These are phyloP conservation scores for Punica granatum DNA, from an alignment of 345 rosid species.

Conservation along the genomic window DNA sequence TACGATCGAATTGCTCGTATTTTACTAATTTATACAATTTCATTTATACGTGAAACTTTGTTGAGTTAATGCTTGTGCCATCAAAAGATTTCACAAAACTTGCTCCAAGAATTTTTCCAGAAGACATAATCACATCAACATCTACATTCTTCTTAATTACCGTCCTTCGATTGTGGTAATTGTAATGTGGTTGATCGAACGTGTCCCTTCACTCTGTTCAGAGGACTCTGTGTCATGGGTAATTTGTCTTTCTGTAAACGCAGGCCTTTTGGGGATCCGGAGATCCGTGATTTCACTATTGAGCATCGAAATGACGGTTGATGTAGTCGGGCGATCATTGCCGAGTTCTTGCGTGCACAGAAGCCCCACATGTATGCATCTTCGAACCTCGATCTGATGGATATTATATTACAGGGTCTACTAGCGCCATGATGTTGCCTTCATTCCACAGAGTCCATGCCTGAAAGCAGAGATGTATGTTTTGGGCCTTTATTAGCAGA, in stretches of 20 bases:
- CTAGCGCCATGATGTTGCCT: slow-evolving; percentile 5
- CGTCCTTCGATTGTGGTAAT: slow-evolving; percentile 8
- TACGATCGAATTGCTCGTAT: too few relatives aligned
- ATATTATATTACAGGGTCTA: slow-evolving; percentile 7
- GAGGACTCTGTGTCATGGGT: neutral
- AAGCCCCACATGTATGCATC: slow-evolving; percentile 14
- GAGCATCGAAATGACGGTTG: slow-evolving; percentile 23
- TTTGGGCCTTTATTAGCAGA: too few relatives aligned
- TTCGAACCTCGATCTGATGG: slow-evolving; percentile 5
- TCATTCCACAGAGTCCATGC: slow-evolving; percentile 22
- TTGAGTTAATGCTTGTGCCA: too few relatives aligned
- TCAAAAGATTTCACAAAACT: too few relatives aligned
- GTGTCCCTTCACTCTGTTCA: neutral
- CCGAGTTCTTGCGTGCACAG: slow-evolving; percentile 20
- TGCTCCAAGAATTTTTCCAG: too few relatives aligned
- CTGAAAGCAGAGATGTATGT: neutral
- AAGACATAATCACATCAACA: too few relatives aligned
- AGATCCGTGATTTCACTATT: slow-evolving; percentile 15
- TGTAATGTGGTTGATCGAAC: neutral
- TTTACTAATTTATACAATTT: too few relatives aligned
- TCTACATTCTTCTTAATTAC: neutral
- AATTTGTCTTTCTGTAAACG: slow-evolving; percentile 11
- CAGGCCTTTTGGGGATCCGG: slow-evolving; percentile 14
- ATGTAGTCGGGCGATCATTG: slow-evolving; percentile 22
- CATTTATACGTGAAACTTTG: too few relatives aligned